phyloP scores from a whole-genome alignment of 805 yeast species.

The Pichia membranifaciens region DNA sequence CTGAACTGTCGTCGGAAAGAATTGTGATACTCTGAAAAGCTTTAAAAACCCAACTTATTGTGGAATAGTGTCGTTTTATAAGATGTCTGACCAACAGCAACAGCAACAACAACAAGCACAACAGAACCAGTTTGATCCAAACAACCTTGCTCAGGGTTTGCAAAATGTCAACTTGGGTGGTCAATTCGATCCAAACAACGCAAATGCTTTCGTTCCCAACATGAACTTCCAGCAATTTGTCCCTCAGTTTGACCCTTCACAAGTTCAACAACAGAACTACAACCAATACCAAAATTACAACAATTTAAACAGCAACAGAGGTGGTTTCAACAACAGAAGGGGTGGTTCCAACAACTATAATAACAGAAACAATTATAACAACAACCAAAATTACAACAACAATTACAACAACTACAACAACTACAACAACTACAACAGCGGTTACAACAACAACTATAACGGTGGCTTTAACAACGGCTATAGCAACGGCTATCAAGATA shows the following conservation, averaged over 20 bases:
- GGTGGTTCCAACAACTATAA: slow-evolving; percentile 22
- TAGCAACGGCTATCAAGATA: slow-evolving; percentile 5
- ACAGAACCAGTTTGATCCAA: slow-evolving; percentile 35
- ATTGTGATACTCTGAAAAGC: neutral
- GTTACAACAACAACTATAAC: slow-evolving; percentile 17
- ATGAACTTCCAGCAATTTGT: slow-evolving; percentile 32
- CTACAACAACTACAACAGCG: slow-evolving; percentile 20
- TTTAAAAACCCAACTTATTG: neutral
- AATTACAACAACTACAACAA: slow-evolving; percentile 17
- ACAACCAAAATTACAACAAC: slow-evolving; percentile 3
- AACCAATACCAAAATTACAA: slow-evolving; percentile 9
- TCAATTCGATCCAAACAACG: slow-evolving; percentile 43
- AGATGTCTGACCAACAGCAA: slow-evolving; percentile 24
- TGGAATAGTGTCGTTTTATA: neutral
- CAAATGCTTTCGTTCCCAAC: slow-evolving; percentile 44
- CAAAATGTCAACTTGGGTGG: slow-evolving; percentile 38
- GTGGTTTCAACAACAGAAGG: slow-evolving; percentile 25
- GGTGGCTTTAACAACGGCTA: slow-evolving; percentile 3
- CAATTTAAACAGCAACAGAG: slow-evolving; percentile 16
- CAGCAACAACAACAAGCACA: slow-evolving; percentile 16
- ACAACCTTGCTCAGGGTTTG: slow-evolving; percentile 40
- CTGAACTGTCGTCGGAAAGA: no score
- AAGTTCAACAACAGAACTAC: slow-evolving; percentile 9
- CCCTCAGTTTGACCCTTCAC: slow-evolving; percentile 34
- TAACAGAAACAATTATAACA: slow-evolving; percentile 17